Conservation (phyloP, 495 filamentous ascomycete genomes). For the Penicillium turbatum region DNA sequence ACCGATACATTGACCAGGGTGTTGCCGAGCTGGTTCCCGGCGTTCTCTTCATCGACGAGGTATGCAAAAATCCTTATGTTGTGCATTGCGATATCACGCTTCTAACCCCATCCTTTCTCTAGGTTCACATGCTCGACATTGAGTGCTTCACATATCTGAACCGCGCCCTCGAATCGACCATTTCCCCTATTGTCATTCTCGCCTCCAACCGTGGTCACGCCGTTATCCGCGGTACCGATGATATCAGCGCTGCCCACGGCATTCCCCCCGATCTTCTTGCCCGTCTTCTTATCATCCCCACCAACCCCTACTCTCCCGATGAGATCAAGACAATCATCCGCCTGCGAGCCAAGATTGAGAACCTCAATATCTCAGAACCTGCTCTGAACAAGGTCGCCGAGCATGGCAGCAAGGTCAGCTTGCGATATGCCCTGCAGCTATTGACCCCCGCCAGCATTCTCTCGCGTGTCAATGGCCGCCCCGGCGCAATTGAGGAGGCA, state of each 20-base stretch:
- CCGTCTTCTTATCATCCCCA: slow-evolving; percentile 92
- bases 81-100: background rate
- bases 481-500: slow-evolving; percentile 65
- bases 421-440: slow-evolving; percentile 89
- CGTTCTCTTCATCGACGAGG: slow-evolving; percentile 97
- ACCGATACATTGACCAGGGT: slow-evolving; percentile 95
- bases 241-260: slow-evolving; percentile 81
- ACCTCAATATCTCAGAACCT: slow-evolving; percentile 69
- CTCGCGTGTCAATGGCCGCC: slow-evolving; percentile 64
- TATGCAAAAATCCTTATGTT: slow-evolving; percentile 34
- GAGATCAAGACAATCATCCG: slow-evolving; percentile 89
- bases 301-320: slow-evolving; percentile 72
- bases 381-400: slow-evolving; percentile 81
- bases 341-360: slow-evolving; percentile 76
- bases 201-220: slow-evolving; percentile 93
- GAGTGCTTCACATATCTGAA: slow-evolving; percentile 99
- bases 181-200: slow-evolving; percentile 94
- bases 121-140: slow-evolving; percentile 98
- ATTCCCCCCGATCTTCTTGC: slow-evolving; percentile 88
- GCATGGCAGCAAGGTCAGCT: slow-evolving; percentile 78
- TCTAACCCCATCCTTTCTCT: background rate
- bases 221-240: slow-evolving; percentile 80
- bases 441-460: slow-evolving; percentile 79
- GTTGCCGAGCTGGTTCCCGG: slow-evolving; percentile 97
- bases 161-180: slow-evolving; percentile 86